phyloP scores from a whole-genome alignment of 441 rosid species.

The Gossypium trilobum region DNA sequence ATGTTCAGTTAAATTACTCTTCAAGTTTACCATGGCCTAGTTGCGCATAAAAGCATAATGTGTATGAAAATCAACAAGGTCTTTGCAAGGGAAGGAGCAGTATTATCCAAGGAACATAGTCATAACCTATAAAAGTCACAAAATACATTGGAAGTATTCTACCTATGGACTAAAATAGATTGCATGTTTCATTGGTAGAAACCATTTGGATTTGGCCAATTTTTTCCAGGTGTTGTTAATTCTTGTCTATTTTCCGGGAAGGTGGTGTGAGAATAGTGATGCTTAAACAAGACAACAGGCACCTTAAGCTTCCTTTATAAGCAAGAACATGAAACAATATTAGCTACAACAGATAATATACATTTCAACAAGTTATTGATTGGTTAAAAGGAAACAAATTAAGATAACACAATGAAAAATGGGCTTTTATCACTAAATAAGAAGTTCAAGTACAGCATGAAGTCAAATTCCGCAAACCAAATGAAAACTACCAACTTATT shows the following conservation, averaged over 20 bases:
- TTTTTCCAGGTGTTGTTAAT: not conserved
- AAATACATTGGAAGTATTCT: not conserved
- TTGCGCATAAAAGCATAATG: not conserved
- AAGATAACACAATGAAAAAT: not conserved
- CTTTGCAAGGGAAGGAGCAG: not conserved
- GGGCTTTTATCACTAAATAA: not conserved
- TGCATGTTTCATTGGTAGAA: not conserved
- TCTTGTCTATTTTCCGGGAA: not conserved
- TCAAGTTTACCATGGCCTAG: not conserved
- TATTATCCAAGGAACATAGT: not conserved
- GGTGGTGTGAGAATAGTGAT: not conserved
- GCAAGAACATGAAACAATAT: not conserved
- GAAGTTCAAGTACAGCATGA: not conserved
- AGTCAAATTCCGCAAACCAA: not conserved
- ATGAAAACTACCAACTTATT: not conserved
- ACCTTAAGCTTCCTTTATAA: slow-evolving; percentile 4
- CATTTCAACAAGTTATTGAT: not conserved
- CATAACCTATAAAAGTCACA: not conserved
- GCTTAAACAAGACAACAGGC: not conserved
- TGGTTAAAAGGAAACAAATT: not conserved
- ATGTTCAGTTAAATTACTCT: not conserved
- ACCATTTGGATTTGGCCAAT: not conserved
- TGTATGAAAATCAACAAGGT: not conserved
- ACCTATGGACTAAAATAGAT: not conserved
- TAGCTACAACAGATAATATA: not conserved